Evolutionary conservation across 176 grass and related monocot genomes (phyloP).

Genomic region (Oropetium thomaeum): DNA sequence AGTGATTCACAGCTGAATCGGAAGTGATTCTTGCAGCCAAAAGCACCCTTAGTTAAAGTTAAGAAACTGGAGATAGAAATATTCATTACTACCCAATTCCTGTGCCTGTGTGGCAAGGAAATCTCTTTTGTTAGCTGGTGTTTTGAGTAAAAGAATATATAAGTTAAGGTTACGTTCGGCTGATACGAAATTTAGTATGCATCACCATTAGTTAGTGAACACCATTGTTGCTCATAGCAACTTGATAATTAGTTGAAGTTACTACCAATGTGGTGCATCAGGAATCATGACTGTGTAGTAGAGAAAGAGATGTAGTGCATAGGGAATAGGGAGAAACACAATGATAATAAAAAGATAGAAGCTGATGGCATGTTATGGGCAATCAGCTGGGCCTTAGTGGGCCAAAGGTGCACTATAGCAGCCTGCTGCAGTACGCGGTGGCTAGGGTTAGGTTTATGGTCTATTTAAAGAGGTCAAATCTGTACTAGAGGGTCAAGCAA

Average conservation of each 20-base stretch:
- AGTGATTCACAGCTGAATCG: too few species aligned
- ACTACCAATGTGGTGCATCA: background rate
- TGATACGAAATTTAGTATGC: background rate
- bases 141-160: background rate
- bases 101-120: background rate
- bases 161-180: background rate
- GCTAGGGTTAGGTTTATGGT: too few species aligned
- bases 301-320: background rate
- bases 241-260: background rate
- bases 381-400: too few species aligned
- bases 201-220: background rate
- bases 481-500: too few species aligned
- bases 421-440: too few species aligned
- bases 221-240: background rate
- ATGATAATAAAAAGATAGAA: background rate
- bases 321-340: background rate
- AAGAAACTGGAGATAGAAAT: conserved; percentile 11
- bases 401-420: too few species aligned
- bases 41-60: too few species aligned
- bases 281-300: background rate
- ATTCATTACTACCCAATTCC: background rate
- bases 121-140: background rate
- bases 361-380: too few species aligned
- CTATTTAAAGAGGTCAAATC: too few species aligned
- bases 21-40: too few species aligned